phyloP scores from a whole-genome alignment of 805 yeast species.

The Alloascoidea africana region DNA sequence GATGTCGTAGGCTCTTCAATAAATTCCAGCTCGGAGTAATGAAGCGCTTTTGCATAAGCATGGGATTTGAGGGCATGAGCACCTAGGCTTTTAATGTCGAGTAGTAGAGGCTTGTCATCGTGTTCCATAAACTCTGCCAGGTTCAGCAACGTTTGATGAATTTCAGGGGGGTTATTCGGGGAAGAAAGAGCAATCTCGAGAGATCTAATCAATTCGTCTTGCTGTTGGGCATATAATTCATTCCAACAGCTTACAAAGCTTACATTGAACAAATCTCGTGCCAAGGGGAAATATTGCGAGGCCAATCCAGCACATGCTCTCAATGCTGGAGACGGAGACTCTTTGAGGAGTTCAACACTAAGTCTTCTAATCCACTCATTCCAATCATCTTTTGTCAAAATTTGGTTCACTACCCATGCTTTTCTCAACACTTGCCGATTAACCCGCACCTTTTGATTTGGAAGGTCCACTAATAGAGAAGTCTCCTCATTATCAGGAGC shows the following conservation, averaged over 20 bases:
- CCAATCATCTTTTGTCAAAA: constrained; percentile 92
- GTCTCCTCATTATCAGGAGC: constrained; percentile 29
- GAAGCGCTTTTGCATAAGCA: constrained; percentile 94
- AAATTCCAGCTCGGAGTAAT: constrained; percentile 89
- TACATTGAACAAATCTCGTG: constrained; percentile 83
- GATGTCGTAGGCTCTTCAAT: constrained; percentile 86
- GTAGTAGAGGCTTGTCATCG: constrained; percentile 87
- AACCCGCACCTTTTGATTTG: constrained; percentile 60
- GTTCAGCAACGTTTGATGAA: constrained; percentile 76
- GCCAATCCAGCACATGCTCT: constrained; percentile 89
- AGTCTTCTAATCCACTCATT: constrained; percentile 90
- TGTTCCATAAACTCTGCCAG: constrained; percentile 96
- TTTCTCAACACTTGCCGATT: constrained; percentile 49
- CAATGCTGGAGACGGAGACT: constrained; percentile 88
- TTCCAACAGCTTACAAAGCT: constrained; percentile 95
- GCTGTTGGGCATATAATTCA: constrained; percentile 76
- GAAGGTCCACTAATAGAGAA: constrained; percentile 52
- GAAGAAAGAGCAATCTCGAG: constrained; percentile 80
- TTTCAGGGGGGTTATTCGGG: constrained; percentile 89
- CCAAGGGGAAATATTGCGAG: constrained; percentile 72
- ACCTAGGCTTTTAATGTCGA: constrained; percentile 79
- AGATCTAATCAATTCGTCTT: constrained; percentile 76
- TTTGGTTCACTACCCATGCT: constrained; percentile 86
- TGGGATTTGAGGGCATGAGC: constrained; percentile 91
- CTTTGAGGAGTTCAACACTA: constrained; percentile 73